Base-by-base conservation (phyloP, 2,329 filamentous ascomycete genomes). In the Monilinia vaccinii-corymbosi region DNA sequence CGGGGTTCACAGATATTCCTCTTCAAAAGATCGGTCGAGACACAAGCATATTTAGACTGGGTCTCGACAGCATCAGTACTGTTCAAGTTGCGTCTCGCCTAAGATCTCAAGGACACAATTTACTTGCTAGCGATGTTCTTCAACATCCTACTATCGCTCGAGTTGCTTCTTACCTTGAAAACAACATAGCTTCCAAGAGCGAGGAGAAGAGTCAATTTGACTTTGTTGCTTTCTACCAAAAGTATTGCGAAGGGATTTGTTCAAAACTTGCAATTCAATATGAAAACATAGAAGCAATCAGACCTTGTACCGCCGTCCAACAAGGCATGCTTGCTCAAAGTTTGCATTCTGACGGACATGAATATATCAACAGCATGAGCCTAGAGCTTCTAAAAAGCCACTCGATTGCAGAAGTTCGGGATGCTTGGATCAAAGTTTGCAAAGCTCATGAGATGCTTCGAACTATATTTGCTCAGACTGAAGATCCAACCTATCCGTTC, bases 51-150 rank as follows among this genome's bases (percentile, higher is more conserved):
- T 96, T 93, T 67, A 85, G 88, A 61, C 81, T 96, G n/a, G 93
- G 93, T 0, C 76, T 97, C 4, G 92, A 97, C 73, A 97, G 92
- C 70, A 94, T 97, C 68, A 92, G 88, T 62, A 89, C 91, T 0
- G 80, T 86, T 6, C 91, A 96, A 68, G 78, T 96, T 11, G 89
- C 91, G 0, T 79, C 83, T 1, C 75, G 79, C 31, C 76, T 97
- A 18, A 83, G 87, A 21, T 80, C 78, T 44, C 68, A 79, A 21
- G 85, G 84, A 0, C 75, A 84, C 44, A 68, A 71, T 1, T 73
- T 91, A 0, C 83, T 84, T 1, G 85, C 88, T 0, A 81, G 84
- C 1, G 89, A 96, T 71, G 84, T 97, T 16, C 80, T 97, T 58
- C 85, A 88, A 67, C 78, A 78, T 60, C 77, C 79, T 0, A 82